phyloP scores from a whole-genome alignment of 1,284 basidiomycete genomes.

The Leccinum subrobustum region DNA sequence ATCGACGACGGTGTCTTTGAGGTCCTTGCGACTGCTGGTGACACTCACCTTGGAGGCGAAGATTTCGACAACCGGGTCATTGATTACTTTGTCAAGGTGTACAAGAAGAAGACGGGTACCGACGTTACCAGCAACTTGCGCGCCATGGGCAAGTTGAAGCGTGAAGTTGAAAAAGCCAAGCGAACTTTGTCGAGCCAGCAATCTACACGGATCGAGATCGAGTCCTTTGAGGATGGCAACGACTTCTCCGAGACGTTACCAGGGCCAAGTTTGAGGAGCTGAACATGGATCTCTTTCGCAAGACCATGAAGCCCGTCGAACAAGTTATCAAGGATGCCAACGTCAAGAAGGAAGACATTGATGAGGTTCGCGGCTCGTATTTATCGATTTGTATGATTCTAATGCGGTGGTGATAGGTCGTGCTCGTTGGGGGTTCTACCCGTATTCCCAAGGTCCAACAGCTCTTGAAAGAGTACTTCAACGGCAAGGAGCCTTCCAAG shows the following conservation, averaged over 20 bases:
- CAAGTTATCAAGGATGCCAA: constrained; percentile 98
- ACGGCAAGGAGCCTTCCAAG: constrained; percentile 88
- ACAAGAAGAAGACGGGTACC: constrained; percentile 94
- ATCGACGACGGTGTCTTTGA: constrained; percentile 99
- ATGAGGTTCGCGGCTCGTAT: constrained; percentile 62
- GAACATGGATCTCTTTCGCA: constrained; percentile 98
- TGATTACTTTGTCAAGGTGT: constrained; percentile 87
- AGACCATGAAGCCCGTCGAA: constrained; percentile 99
- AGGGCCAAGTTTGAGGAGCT: constrained; percentile 99
- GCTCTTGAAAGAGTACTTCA: constrained; percentile 91
- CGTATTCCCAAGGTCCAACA: constrained; percentile 99
- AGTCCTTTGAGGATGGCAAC: constrained; percentile 93
- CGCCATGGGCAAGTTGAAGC: constrained; percentile 95
- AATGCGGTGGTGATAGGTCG: constrained; percentile 45
- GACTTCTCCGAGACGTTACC: constrained; percentile 97
- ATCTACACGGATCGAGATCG: constrained; percentile 85
- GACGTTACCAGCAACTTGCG: constrained; percentile 87
- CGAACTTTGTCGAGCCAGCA: constrained; percentile 92
- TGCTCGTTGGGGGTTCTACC: constrained; percentile 96
- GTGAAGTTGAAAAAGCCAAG: constrained; percentile 99
- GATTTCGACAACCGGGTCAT: constrained; percentile 98
- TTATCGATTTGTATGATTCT: neutral
- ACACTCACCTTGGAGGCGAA: constrained; percentile 99
- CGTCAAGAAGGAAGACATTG: constrained; percentile 96
- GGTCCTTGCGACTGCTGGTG: constrained; percentile 95